phyloP scores from a whole-genome alignment of 2,329 filamentous ascomycete genomes.

The Neonectria hederae region DNA sequence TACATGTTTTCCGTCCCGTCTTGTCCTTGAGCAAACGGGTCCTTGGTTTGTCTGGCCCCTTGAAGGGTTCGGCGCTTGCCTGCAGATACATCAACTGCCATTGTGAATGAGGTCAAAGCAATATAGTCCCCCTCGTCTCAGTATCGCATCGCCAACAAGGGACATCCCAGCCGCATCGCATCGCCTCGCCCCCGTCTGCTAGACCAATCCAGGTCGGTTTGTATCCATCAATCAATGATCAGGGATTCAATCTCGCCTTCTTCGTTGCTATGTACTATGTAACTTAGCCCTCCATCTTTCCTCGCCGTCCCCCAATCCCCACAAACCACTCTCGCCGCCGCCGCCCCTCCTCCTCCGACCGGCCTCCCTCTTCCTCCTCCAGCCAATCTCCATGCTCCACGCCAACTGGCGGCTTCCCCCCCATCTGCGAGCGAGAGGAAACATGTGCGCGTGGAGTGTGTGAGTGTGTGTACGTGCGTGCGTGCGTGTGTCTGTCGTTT shows the following conservation, averaged over 20 bases:
- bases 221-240: neutral
- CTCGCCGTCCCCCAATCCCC: neutral
- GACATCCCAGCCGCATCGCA: slow-evolving; percentile 5
- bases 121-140: slow-evolving; percentile 8
- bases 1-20: slow-evolving; percentile 15
- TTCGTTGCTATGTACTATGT: neutral
- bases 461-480: slow-evolving; percentile 13
- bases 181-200: neutral
- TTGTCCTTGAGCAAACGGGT: neutral
- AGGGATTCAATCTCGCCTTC: neutral
- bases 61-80: slow-evolving; percentile 18
- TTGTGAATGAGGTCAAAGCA: slow-evolving; percentile 11
- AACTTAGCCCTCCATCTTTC: neutral
- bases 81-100: slow-evolving; percentile 14
- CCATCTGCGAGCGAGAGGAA: slow-evolving; percentile 21
- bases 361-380: slow-evolving; percentile 15
- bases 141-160: slow-evolving; percentile 1
- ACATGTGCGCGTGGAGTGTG: slow-evolving; percentile 31
- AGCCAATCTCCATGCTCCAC: slow-evolving; percentile 43
- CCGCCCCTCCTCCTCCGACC: slow-evolving; percentile 1
- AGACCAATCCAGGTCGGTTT: neutral
- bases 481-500: slow-evolving; percentile 26
- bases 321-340: neutral
- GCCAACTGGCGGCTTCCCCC: slow-evolving; percentile 29
- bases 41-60: neutral